Base-by-base conservation (phyloP, 805 yeast genomes). In the Teunomyces panamensis region DNA sequence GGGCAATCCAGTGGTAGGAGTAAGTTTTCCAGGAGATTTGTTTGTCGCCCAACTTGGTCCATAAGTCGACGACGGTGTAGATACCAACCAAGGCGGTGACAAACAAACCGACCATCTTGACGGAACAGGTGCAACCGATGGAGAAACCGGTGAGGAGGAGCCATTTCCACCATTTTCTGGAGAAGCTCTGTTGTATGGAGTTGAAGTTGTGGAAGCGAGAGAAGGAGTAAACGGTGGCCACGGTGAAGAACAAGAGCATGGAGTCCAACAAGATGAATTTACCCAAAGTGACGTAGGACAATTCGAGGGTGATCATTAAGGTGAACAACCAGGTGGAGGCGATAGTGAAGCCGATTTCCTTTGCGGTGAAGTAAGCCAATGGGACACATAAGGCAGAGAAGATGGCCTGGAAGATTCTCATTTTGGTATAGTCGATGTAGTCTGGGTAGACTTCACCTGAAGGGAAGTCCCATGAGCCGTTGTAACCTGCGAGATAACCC, bases 51-150 rank as follows among this genome's bases (percentile, higher is more conserved):
- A 89, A 80, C 64, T 80, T 81, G 58, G 71, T 75, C 96, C 97
- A 94, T 59, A 94, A 74, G 59, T 94, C 97, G 45, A 82, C 85
- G 34, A 88, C 75, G 17, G 97, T 90, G 69, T 92, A 89, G 52
- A 89, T 79, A 43, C 99, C 99, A 47, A 94, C 90, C 53, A 90
- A 71, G 13, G 89, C 67, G 48, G 96, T 92, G 51, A 89, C 88
- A 60, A 94, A 89, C 48, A 92, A 77, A 58, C 99, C 99, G 49
- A 94, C 98, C 96, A 91, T 89, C 70, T 94, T 94, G 49, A 90
- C 96, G 27, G 96, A 86, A 62, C 92, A 85, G 14, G 91, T 87
- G 65, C 94, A 87, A 36, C 99, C 98, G 59, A 94, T 82, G 41
- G 82, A 74, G 45, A 89, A 70, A 55, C 99, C 99, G 7, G 96